Conservation (phyloP, 2,329 filamentous ascomycete genomes). For the Pyrenochaeta sp. region DNA sequence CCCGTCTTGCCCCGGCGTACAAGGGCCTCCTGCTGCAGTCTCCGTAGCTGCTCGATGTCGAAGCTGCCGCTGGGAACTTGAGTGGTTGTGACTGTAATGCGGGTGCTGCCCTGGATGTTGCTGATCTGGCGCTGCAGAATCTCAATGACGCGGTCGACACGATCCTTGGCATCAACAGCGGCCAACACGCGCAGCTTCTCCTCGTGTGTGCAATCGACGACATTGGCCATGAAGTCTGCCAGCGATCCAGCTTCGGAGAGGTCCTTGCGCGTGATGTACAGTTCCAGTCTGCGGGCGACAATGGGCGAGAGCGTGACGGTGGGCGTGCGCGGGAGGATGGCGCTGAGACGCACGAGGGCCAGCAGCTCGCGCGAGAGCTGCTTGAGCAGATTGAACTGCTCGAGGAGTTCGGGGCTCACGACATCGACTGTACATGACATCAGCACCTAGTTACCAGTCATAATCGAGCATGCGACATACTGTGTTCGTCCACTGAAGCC, state of each 20-base stretch:
- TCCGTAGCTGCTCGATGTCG: slow-evolving; percentile 54
- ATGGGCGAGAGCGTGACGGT: slow-evolving; percentile 76
- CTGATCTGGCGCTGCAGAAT: slow-evolving; percentile 83
- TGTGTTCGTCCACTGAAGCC: slow-evolving; percentile 72
- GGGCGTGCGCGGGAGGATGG: slow-evolving; percentile 76
- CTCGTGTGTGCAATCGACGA: slow-evolving; percentile 85
- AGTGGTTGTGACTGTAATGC: slow-evolving; percentile 79
- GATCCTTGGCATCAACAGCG: slow-evolving; percentile 78
- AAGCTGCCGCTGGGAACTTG: slow-evolving; percentile 56
- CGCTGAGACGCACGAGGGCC: slow-evolving; percentile 81
- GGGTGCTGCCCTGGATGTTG: slow-evolving; percentile 84
- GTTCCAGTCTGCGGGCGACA: slow-evolving; percentile 84
- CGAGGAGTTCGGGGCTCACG: slow-evolving; percentile 62
- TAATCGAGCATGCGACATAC: slow-evolving; percentile 52
- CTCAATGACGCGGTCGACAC: slow-evolving; percentile 82
- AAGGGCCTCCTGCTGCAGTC: slow-evolving; percentile 53
- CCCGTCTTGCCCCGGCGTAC: slow-evolving; percentile 44
- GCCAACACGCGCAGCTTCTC: slow-evolving; percentile 89
- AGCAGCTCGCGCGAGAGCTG: slow-evolving; percentile 85
- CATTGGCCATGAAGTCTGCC: slow-evolving; percentile 96
- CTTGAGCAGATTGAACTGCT: slow-evolving; percentile 82
- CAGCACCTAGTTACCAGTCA: no score
- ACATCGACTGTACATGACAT: slow-evolving; percentile 38
- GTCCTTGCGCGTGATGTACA: slow-evolving; percentile 85
- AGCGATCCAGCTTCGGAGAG: slow-evolving; percentile 82